Percentiles rank a stretch among this genome's conserved stretches.
Conservation (phyloP, 805 yeast species). For the Komagataella kurtzmanii region DNA sequence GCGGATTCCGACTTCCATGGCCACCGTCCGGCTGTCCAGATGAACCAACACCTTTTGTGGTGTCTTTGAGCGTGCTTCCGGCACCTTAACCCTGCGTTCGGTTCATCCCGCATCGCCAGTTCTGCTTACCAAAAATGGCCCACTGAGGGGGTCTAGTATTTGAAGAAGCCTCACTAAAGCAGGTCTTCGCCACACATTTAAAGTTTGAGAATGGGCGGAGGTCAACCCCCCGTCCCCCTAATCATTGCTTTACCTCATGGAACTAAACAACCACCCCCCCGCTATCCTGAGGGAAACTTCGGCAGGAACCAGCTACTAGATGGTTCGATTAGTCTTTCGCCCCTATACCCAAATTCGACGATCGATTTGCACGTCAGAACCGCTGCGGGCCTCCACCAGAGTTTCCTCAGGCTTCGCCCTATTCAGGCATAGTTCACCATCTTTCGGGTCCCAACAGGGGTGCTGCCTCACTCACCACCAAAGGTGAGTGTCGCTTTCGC, state of each 20-base stretch:
- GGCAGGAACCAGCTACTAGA: slow-evolving; percentile 29
- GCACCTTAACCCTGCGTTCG: slow-evolving; percentile 22
- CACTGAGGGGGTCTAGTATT: slow-evolving; percentile 24
- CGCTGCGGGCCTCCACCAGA: slow-evolving; percentile 32
- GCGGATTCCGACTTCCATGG: slow-evolving; percentile 37
- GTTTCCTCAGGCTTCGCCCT: too few species aligned
- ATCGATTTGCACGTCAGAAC: slow-evolving; percentile 31
- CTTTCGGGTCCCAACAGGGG: too few species aligned
- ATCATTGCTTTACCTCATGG: slow-evolving; percentile 22
- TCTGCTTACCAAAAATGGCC: slow-evolving; percentile 33
- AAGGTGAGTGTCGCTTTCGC: too few species aligned
- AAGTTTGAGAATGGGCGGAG: too few species aligned
- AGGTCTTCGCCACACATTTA: too few species aligned
- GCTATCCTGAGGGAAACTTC: slow-evolving; percentile 27
- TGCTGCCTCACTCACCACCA: too few species aligned
- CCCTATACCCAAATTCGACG: slow-evolving; percentile 30
- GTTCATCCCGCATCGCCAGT: slow-evolving; percentile 33
- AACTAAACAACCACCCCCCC: slow-evolving; percentile 25
- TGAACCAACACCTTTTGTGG: slow-evolving; percentile 26
- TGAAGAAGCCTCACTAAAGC: slow-evolving; percentile 11
- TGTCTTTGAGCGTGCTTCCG: slow-evolving; percentile 22
- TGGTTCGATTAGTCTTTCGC: slow-evolving; percentile 30
- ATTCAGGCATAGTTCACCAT: too few species aligned
- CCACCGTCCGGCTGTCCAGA: slow-evolving; percentile 39
- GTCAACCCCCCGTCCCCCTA: too few species aligned